Base-by-base conservation (phyloP, 495 filamentous ascomycete species). In the Aspergillus coremiiformis region DNA sequence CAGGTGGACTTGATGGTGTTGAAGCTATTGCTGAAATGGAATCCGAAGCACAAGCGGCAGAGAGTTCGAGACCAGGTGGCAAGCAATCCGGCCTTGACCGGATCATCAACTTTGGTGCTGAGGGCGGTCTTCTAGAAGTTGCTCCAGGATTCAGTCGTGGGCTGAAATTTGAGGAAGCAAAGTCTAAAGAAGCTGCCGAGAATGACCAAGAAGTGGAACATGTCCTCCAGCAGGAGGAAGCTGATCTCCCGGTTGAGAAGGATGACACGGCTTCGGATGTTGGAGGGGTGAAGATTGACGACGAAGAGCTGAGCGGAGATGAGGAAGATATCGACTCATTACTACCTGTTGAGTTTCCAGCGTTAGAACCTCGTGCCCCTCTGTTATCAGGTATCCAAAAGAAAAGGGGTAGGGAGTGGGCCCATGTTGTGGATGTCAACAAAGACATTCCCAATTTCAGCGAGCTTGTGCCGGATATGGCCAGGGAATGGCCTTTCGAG, bases 401-500 rank as follows among this genome's bases (percentile, higher is more conserved):
- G 57, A 83, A 85, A 54, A 82, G 80, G 46, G 87, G 87, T 2
- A 85, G 76, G 61, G 90, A 97, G 74, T 97, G 93, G 93, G 93
- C 93, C 22, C 93, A 98, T 66, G 90, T 97, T 80, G 90, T 98
- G 1, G 90, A 98, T 67, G 81, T 96, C 58, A 92, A 93, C 58
- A 78, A 88, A 44, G 85, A 90, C 37, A 91, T 98, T 44, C 71
- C 84, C 30, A 97, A 98, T 63, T 97, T 98, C 69, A 68, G 75
- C 45, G 93, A 96, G 52, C 72, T 98, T 33, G 93, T 98, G 27
- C 93, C 94, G 0, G 86, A 96, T 56, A 95, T 96, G 90, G 93
- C 93, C 3, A 81, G 85, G 49, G 87, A 90, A 58, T 98, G 90
- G 89, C 90, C 90, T 6, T 98, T 98, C 54, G 93, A 98, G 64